A percentile compares a stretch with the other conserved stretches of the same genome.
Conservation (phyloP, 345 rosid species). For the Sapria himalayana region DNA sequence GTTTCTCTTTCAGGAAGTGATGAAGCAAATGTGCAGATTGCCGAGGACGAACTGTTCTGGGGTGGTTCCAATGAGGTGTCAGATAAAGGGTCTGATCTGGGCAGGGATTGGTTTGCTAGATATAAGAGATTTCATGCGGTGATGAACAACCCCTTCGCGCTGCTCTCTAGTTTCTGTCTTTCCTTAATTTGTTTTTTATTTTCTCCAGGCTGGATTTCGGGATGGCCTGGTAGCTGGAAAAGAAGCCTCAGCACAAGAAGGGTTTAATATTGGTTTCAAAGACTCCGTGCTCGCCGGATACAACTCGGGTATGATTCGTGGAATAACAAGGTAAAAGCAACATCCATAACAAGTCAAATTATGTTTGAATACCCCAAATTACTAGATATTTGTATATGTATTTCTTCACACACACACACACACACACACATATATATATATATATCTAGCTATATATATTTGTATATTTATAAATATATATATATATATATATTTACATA, state of each 20-base stretch:
- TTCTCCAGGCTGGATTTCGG: constrained; percentile 48
- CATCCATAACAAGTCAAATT: too few relatives aligned
- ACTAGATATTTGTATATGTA: too few relatives aligned
- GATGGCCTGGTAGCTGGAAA: constrained; percentile 63
- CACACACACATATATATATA: too few relatives aligned
- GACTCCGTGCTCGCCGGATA: constrained; percentile 38
- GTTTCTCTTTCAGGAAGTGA: constrained; percentile 14
- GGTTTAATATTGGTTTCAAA: constrained; percentile 57
- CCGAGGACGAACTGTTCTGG: constrained; percentile 23
- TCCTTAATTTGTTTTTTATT: background rate
- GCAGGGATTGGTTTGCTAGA: constrained; percentile 30
- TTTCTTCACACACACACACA: too few relatives aligned
- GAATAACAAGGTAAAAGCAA: constrained; percentile 52
- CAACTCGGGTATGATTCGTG: constrained; percentile 64
- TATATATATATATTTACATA: too few relatives aligned
- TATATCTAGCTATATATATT: too few relatives aligned
- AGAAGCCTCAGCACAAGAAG: constrained; percentile 58
- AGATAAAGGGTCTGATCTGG: constrained; percentile 14
- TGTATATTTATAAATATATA: too few relatives aligned
- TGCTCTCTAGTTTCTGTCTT: background rate
- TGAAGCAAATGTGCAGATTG: constrained; percentile 11
- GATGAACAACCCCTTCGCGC: constrained; percentile 1
- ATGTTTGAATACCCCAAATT: too few relatives aligned
- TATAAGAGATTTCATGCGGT: constrained; percentile 27
- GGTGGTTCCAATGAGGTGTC: constrained; percentile 26